Percentiles rank a stretch among this genome's conserved stretches.
Conservation (phyloP, 2,329 filamentous ascomycete species). For the Ophiostoma quercus region DNA sequence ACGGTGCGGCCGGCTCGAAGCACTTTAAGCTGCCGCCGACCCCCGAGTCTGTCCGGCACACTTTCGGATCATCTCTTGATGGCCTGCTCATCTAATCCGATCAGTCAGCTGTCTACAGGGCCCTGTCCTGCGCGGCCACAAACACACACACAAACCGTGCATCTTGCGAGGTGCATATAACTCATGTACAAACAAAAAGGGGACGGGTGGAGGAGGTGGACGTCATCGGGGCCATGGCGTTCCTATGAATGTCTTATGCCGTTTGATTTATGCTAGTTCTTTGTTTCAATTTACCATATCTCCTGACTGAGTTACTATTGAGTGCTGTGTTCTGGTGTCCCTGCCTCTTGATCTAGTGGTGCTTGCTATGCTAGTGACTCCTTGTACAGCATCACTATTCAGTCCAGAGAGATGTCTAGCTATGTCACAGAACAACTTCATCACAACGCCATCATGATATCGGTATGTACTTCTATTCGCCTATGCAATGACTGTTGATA, state of each 20-base stretch:
- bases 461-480: conserved; percentile 15
- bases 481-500: conserved; percentile 16
- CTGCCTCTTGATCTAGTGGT: no score
- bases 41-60: background rate
- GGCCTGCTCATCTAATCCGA: conserved; percentile 4
- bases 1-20: conserved; percentile 12
- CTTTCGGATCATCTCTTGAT: background rate
- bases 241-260: background rate
- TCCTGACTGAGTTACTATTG: background rate
- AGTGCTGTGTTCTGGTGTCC: no score
- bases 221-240: conserved; percentile 4
- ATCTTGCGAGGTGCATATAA: background rate
- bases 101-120: background rate
- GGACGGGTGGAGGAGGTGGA: conserved; percentile 5
- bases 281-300: background rate
- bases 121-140: background rate
- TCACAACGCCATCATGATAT: background rate
- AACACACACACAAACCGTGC: background rate
- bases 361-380: background rate
- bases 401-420: background rate
- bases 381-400: no score
- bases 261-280: conserved; percentile 7
- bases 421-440: background rate
- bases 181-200: background rate
- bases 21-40: conserved; percentile 19